phyloP scores from a whole-genome alignment of 371 early-diverging fungal species.

The Quaeritorhiza haematococci region DNA sequence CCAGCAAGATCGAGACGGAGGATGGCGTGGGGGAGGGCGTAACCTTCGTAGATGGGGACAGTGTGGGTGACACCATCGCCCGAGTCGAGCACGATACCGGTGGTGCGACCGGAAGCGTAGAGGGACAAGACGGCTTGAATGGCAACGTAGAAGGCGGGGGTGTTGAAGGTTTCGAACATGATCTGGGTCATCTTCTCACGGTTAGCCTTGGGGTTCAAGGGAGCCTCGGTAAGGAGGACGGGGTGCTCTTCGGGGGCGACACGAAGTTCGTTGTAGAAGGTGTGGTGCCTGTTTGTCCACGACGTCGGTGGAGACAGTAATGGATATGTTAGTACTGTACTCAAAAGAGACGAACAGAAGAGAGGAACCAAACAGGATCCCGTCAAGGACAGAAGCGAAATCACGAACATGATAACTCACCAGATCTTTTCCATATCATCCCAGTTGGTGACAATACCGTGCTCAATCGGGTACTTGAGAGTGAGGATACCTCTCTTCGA shows the following conservation, averaged over 20 bases:
- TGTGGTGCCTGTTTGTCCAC: slow-evolving; percentile 72
- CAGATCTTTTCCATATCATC: slow-evolving; percentile 35
- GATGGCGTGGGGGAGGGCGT: slow-evolving; percentile 58
- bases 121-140: slow-evolving; percentile 62
- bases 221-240: slow-evolving; percentile 98
- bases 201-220: slow-evolving; percentile 99
- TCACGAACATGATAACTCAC: too few relatives aligned
- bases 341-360: too few relatives aligned
- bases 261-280: slow-evolving; percentile 67
- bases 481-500: slow-evolving; percentile 96
- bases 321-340: too few relatives aligned
- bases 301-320: too few relatives aligned
- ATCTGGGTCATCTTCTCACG: slow-evolving; percentile 99
- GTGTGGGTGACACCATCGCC: slow-evolving; percentile 65
- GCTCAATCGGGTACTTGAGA: slow-evolving; percentile 97
- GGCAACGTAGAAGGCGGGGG: slow-evolving; percentile 65
- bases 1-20: slow-evolving; percentile 56
- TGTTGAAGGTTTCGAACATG: slow-evolving; percentile 90
- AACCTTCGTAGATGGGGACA: slow-evolving; percentile 65
- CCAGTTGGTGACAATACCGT: slow-evolving; percentile 99
- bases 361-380: too few relatives aligned
- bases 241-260: slow-evolving; percentile 91
- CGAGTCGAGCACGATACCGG: slow-evolving; percentile 60
- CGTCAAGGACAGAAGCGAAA: slow-evolving; percentile 97
- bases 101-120: slow-evolving; percentile 58